A percentile compares a stretch with the other conserved stretches of the same genome.
Conservation (phyloP, 2,329 filamentous ascomycete species). For the Pyrenochaeta sp. region DNA sequence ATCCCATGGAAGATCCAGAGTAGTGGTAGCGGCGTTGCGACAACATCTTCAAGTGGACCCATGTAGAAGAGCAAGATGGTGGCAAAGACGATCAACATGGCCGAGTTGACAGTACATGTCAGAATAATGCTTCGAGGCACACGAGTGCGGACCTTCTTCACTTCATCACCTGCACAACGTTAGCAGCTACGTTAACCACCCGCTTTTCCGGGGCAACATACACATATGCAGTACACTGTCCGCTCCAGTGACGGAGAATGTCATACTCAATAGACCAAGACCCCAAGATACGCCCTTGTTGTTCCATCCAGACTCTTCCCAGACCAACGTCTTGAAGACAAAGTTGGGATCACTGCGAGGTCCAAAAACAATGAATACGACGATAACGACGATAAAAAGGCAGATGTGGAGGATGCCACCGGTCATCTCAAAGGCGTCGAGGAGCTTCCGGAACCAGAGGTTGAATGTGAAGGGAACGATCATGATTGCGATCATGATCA, state of each 20-base stretch:
- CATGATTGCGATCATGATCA: constrained; percentile 57
- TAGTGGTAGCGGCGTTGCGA: constrained; percentile 27
- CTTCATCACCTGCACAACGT: constrained; percentile 40
- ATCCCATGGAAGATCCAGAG: constrained; percentile 54
- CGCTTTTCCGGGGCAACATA: constrained; percentile 10
- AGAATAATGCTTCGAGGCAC: constrained; percentile 52
- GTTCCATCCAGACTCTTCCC: constrained; percentile 53
- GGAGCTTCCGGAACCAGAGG: constrained; percentile 52
- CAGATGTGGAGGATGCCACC: constrained; percentile 58
- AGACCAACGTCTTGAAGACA: constrained; percentile 57
- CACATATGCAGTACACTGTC: constrained; percentile 57
- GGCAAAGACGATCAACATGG: constrained; percentile 54
- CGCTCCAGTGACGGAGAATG: constrained; percentile 52
- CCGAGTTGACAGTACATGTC: constrained; percentile 53
- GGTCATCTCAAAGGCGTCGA: constrained; percentile 57
- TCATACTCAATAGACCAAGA: constrained; percentile 47
- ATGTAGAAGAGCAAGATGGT: constrained; percentile 57
- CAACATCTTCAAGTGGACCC: constrained; percentile 44
- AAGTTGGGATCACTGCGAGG: constrained; percentile 48
- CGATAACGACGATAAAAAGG: constrained; percentile 59
- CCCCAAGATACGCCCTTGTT: constrained; percentile 54
- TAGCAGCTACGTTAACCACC: neutral
- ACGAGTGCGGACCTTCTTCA: constrained; percentile 50
- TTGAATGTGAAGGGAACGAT: constrained; percentile 53
- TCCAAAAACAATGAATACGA: constrained; percentile 54